Base-by-base conservation (phyloP, 768 basidiomycete genomes). In the Hortiboletus flavorubellus region DNA sequence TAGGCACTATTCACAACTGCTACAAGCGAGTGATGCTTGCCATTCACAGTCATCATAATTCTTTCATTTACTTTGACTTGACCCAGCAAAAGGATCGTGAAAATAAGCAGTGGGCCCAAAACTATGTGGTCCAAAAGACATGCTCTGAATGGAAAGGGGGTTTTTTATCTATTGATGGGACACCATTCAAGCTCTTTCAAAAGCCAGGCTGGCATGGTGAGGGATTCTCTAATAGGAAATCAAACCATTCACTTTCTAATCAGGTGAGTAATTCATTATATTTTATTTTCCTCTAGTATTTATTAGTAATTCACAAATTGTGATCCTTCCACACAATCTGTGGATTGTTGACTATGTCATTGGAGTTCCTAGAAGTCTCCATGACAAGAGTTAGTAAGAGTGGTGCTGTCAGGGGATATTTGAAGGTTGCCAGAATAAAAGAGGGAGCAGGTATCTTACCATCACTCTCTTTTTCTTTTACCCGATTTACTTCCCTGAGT, bases 1-100 rank as follows among this genome's bases (percentile, higher is more conserved):
- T 64, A 31, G 64, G 65, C 12, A 60, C 51, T 31, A 52, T 67
- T 5, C 42, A 56, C 7, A 68, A 66, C 44, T 55, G 59, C 55
- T 59, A 61, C 9, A 40, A 53, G 6, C 6, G 35, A 7, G 53
- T 63, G 2, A 62, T 69, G 50, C 12, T 60, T 2, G 54, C 58
- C 2, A 37, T 69, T 4, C 31, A 56, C 3, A 37, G 47, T 2
- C 56, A 55, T 5, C 65, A 69, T 30, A 12, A 62, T 15, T 0
- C 1, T 8, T 6, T 31, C 37, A 60, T 60, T 11, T 46, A 43
- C 12, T 59, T 49, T 4, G 35, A 65, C 8, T 49, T 18, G 23
- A 14, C 37, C 44, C 54, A 2, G 38, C 43, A 12, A 37, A 34
- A 16, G 3, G 49, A 54, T n/a, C 18, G 26, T 2, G 46, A 59